Evolutionary conservation across 768 basidiomycete species (phyloP), one percentile per base, ranked within the genome.

Genomic region (Suillus brevipes): DNA sequence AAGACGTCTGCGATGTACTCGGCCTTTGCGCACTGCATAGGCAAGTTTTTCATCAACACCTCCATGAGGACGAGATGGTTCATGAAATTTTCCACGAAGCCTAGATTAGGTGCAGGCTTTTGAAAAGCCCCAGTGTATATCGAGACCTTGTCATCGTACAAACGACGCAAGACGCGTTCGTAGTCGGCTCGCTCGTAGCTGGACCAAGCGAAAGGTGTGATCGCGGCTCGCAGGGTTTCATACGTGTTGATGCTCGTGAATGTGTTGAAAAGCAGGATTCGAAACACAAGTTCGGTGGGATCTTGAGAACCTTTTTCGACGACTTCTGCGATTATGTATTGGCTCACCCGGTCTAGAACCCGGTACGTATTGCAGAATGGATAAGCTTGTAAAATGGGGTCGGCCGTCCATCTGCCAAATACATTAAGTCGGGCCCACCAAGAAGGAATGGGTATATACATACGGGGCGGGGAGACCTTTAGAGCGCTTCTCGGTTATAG

Each of bases 341-440:
- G 92, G 37, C 84, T 85, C 20, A 82, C 82, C 42, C 85, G 86
- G 78, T 94, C 92, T 52, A 88, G 81, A 9, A 92, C 85, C 42
- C 92, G 89, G 71, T 83, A 94, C 0, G 88, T 84, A 70, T 92
- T 91, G 77, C 90, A 91, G 72, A 92, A 92, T 37, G 80, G 81
- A 68, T 86, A 82, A 14, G 78, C 70, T 2, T 73, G 79, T 23
- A 94, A 78, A 59, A 89, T 84, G 3, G 75, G 70, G 71, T 94
- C 89, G 1, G 81, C 72, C 0, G 91, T 91, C 91, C 92, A 94
- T 36, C 88, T 89, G 64, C 49, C n/a, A 50, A 25, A 34, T 10
- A 28, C 28, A 64, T 47, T 64, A 55, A 65, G 58, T 28, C 61
- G 42, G 47, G 25, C 31, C 6, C 6, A 7, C 13, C 12, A 50